Base-by-base conservation (phyloP, 2,329 filamentous ascomycete genomes). In the Alternaria angustiovoidea region DNA sequence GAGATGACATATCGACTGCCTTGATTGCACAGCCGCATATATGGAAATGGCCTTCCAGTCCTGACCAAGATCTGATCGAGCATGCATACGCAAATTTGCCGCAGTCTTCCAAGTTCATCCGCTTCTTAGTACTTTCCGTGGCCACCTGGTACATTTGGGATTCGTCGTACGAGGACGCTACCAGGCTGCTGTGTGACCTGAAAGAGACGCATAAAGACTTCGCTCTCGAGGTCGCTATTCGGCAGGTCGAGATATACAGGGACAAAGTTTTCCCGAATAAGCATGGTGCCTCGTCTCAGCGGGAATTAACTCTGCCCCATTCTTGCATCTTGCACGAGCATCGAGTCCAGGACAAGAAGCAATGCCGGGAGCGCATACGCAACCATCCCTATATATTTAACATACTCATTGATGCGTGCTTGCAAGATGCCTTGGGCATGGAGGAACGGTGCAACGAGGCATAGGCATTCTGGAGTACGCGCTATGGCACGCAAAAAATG, bases 361-460 rank as follows among this genome's bases (percentile, higher is more conserved):
- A 55, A 9, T 66, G 62, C 28, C 53, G 62, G 8, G 5, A 55
- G 8, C 59, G 57, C 12, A 59, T 65, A 12, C 6, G 16, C 1
- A 8, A 46, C 16, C 42, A 42, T 8, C 30, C 53, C 5, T 32
- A 59, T 22, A 39, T 66, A 20, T 63, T 64, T 16, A 22, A 16
- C 3, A 16, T 8, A 1, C 54, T 59, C n/a, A 49, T 59, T 14
- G 42, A 54, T 14, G 48, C 55, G 18, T 57, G 55, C 18, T 14
- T 43, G 11, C 52, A 54, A 18, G 28, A 59, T 14, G 46, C n/a
- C 7, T 32, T 44, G 7, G 12, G 12, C 3, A 56, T 52, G n/a
- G 1, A 22, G 16, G 11, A 34, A 4, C 30, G 56, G 38, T 9
- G n/a, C 7, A 41, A 46, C 5, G 8, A 42, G 26, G n/a, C 24